Evolutionary conservation across 176 grass and related monocot genomes (phyloP).

Genomic region (Thinopyrum elongatum): DNA sequence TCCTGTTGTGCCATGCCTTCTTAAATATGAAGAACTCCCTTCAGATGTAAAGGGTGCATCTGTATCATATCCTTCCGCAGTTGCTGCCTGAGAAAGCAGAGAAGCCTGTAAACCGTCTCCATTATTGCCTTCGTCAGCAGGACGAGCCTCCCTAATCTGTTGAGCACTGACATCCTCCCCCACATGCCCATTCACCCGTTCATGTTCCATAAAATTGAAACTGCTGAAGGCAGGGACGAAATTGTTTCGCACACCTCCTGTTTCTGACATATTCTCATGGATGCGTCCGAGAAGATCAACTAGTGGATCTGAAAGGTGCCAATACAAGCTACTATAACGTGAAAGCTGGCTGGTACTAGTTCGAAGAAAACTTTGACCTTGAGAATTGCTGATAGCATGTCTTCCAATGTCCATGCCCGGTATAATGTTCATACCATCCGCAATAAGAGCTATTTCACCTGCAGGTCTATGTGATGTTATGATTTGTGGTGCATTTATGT

Average conservation of each 20-base stretch:
- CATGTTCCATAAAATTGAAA: conserved; percentile 61
- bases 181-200: conserved; percentile 50
- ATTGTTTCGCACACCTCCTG: conserved; percentile 58
- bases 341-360: conserved; percentile 47
- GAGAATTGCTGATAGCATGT: conserved; percentile 39
- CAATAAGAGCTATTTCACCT: conserved; percentile 88
- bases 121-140: conserved; percentile 20
- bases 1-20: conserved; percentile 44
- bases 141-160: conserved; percentile 46
- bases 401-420: conserved; percentile 35
- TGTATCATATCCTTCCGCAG: conserved; percentile 56
- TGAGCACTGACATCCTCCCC: conserved; percentile 45
- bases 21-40: conserved; percentile 51
- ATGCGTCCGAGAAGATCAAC: conserved; percentile 87
- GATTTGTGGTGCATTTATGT: conserved; percentile 21
- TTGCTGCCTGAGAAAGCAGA: conserved; percentile 63
- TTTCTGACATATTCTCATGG: conserved; percentile 68
- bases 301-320: conserved; percentile 69
- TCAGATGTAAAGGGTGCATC: conserved; percentile 38
- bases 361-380: conserved; percentile 49
- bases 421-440: conserved; percentile 56
- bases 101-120: conserved; percentile 61
- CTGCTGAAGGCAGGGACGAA: conserved; percentile 72
- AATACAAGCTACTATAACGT: conserved; percentile 55
- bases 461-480: conserved; percentile 40